Conservation (phyloP, 805 yeast species). For the Yarrowia sp. region DNA sequence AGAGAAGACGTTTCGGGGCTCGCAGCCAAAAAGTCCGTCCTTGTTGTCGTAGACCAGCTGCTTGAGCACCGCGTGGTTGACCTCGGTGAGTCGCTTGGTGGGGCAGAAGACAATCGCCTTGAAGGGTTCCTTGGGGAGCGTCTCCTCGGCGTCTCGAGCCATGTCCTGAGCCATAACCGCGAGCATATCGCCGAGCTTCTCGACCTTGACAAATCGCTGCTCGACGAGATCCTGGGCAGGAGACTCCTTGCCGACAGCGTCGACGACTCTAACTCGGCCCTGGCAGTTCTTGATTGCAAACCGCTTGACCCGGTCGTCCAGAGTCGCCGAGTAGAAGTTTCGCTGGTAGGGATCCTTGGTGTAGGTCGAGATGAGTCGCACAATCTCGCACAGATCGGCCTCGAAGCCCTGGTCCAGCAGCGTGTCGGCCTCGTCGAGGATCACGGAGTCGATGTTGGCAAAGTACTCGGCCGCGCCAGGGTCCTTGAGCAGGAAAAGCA, state of each 20-base stretch:
- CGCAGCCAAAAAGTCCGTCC: slow-evolving; percentile 24
- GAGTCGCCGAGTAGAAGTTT: slow-evolving; percentile 84
- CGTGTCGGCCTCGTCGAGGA: slow-evolving; percentile 91
- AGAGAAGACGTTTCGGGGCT: slow-evolving; percentile 27
- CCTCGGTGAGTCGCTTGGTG: slow-evolving; percentile 66
- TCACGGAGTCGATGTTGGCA: slow-evolving; percentile 55
- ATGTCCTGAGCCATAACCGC: slow-evolving; percentile 54
- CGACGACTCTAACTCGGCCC: slow-evolving; percentile 45
- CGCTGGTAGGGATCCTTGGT: slow-evolving; percentile 48
- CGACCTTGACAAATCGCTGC: slow-evolving; percentile 60
- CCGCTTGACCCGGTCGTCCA: slow-evolving; percentile 61
- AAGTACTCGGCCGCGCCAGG: slow-evolving; percentile 49
- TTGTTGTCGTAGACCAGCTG: slow-evolving; percentile 2
- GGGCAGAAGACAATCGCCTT: slow-evolving; percentile 84
- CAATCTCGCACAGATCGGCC: slow-evolving; percentile 59
- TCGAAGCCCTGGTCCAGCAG: slow-evolving; percentile 78
- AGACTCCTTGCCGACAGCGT: slow-evolving; percentile 76
- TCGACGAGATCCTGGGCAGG: slow-evolving; percentile 73
- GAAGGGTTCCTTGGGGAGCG: slow-evolving; percentile 42
- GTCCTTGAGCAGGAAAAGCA: slow-evolving; percentile 58
- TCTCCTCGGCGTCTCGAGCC: slow-evolving; percentile 33
- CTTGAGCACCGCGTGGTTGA: slow-evolving; percentile 47
- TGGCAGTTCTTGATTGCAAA: slow-evolving; percentile 56
- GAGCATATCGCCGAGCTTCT: slow-evolving; percentile 56
- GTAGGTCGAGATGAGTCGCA: slow-evolving; percentile 46